Evolutionary conservation across 441 rosid genomes (phyloP), one percentile per base, ranked within the genome.

Genomic region (Erodium texanum): DNA sequence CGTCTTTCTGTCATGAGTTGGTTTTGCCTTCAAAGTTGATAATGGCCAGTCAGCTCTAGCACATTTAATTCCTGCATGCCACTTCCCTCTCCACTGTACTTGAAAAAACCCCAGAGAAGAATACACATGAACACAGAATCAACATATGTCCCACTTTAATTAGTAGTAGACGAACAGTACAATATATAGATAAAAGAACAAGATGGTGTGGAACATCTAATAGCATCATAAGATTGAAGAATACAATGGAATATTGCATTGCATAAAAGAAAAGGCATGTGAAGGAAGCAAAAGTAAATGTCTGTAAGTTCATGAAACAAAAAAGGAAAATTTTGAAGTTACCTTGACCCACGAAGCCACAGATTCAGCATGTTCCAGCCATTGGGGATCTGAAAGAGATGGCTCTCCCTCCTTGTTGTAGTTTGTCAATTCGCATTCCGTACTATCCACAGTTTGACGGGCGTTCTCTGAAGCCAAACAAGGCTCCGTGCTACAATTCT

Each of bases 311-410:
- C 6, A 66, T 67, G 67, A 29, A 22, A 68, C 52, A 36, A 65
- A 62, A 72, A 68, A 71, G 10, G 56, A 69, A 73, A 58, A 18
- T 10, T 19, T 19, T 10, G 22, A 19, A 61, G 16, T 70, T 84
- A 95, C 99, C 98, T 92, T 95, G 73, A 95, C 99, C 99, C 99
- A 95, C 52, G 92, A 73, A 71, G 99, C 97, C 77, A 86, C 81
- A 66, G 97, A 80, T 78, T 87, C 93, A 77, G 92, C 98, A 70
- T 72, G 78, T 74, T 85, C 89, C 22, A 92, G 78, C 97, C 97
- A 89, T 77, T 84, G 83, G 20, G 95, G 87, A 69, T 87, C 94
- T 19, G 83, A 74, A 78, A 81, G 77, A 64, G 86, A 82, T 20
- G 75, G 75, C 38, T 84, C 94, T 69, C 81, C 89, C 43, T 86